phyloP scores from a whole-genome alignment of 192 early-diverging fungal genomes.

The Rhizophagus prolifer region DNA sequence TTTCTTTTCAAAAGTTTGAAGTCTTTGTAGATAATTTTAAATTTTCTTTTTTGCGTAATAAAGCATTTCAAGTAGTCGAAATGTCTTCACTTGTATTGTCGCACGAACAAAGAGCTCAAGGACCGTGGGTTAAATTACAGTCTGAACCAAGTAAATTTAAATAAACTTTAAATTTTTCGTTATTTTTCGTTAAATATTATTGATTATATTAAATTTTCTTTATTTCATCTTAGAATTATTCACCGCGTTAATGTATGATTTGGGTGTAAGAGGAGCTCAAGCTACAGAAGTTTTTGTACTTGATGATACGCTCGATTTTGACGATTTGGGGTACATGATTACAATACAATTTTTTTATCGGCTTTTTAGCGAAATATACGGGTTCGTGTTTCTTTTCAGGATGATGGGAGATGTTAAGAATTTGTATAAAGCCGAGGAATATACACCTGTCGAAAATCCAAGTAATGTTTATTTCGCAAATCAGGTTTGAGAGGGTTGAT shows the following conservation, averaged over 20 bases:
- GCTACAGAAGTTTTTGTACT: constrained; percentile 62
- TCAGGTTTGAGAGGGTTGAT: constrained; percentile 27
- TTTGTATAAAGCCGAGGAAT: constrained; percentile 22
- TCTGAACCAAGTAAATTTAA: constrained; percentile 54
- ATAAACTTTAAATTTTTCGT: background rate
- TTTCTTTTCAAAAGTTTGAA: too few species aligned
- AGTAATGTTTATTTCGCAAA: constrained; percentile 37
- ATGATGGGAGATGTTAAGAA: constrained; percentile 33
- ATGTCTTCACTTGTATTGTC: constrained; percentile 10
- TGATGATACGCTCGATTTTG: constrained; percentile 38
- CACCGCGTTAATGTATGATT: constrained; percentile 62
- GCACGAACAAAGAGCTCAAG: background rate
- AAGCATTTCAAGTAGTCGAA: background rate
- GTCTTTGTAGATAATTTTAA: too few species aligned
- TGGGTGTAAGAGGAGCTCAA: constrained; percentile 63
- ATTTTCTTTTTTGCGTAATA: too few species aligned
- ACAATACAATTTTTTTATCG: too few species aligned
- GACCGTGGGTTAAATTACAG: constrained; percentile 59
- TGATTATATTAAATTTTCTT: background rate
- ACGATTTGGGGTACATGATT: constrained; percentile 27
- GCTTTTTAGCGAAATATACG: constrained; percentile 48
- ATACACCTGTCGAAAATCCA: constrained; percentile 1
- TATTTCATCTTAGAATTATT: constrained; percentile 44
- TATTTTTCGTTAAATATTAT: background rate
- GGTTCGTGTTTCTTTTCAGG: constrained; percentile 65